A percentile compares a stretch with the other conserved stretches of the same genome.
phyloP scores from a whole-genome alignment of 805 yeast species.

The Zygotorulaspora chibaensis region DNA sequence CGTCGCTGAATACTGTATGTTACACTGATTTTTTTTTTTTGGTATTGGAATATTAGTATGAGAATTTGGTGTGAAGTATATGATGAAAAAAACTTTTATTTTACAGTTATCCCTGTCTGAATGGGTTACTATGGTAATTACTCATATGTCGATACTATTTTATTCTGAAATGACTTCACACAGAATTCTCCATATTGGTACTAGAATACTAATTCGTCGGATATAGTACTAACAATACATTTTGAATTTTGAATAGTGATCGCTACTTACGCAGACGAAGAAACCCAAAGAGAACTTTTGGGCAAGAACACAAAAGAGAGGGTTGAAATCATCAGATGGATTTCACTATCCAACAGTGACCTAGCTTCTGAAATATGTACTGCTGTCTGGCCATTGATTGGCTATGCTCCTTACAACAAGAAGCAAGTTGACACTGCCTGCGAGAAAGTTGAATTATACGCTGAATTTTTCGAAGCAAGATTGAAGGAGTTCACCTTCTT shows the following conservation, averaged over 20 bases:
- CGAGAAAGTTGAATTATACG: slow-evolving; percentile 38
- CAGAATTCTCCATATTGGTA: not conserved
- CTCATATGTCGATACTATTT: slow-evolving; percentile 32
- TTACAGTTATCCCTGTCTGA: slow-evolving; percentile 41
- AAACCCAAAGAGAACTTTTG: slow-evolving; percentile 39
- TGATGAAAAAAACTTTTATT: slow-evolving; percentile 33
- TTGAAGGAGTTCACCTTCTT: slow-evolving; percentile 62
- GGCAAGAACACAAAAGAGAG: slow-evolving; percentile 65
- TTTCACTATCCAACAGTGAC: slow-evolving; percentile 71
- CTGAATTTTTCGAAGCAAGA: slow-evolving; percentile 51
- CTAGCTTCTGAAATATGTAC: slow-evolving; percentile 43
- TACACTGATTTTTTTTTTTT: slow-evolving; percentile 1
- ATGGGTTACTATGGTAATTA: slow-evolving; percentile 31
- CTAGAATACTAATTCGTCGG: not conserved
- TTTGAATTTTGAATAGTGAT: not conserved
- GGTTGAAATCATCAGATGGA: slow-evolving; percentile 65
- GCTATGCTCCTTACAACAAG: slow-evolving; percentile 75
- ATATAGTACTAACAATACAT: slow-evolving; percentile 1
- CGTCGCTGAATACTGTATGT: slow-evolving; percentile 46
- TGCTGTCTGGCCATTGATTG: slow-evolving; percentile 55
- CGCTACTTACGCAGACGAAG: slow-evolving; percentile 27
- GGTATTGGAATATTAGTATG: not conserved
- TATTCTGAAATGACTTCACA: slow-evolving; percentile 24
- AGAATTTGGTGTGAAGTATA: slow-evolving; percentile 6
- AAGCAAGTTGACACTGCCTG: slow-evolving; percentile 48